These are phyloP conservation scores for Paraphaeosphaeria minitans DNA, from an alignment of 2,329 filamentous ascomycete species.

Conservation along the genomic window DNA sequence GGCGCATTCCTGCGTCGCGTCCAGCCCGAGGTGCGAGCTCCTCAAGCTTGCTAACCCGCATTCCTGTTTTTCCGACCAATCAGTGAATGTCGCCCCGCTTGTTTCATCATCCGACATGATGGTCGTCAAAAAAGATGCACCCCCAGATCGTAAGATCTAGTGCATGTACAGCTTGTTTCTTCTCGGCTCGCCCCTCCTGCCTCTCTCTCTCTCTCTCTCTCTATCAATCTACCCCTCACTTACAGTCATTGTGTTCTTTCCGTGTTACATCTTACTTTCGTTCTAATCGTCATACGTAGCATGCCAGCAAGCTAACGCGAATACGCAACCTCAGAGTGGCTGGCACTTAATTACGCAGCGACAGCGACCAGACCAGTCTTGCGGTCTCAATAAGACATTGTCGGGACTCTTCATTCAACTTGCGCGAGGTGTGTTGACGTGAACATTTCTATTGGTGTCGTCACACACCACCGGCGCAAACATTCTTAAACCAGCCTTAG, in stretches of 20 bases:
- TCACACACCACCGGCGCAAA: neutral
- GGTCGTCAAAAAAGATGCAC: neutral
- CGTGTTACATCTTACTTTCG: neutral
- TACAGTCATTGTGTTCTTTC: neutral
- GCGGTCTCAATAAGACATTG: neutral
- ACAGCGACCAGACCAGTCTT: neutral
- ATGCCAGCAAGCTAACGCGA: neutral
- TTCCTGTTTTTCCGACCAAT: conserved; percentile 6
- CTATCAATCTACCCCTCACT: neutral
- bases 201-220: neutral
- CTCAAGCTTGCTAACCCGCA: neutral
- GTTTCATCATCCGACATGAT: conserved; percentile 8
- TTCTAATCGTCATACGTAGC: neutral
- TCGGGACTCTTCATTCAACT: neutral
- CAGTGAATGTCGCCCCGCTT: conserved; percentile 1
- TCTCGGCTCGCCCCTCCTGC: neutral
- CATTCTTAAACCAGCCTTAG: neutral
- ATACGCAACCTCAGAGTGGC: neutral
- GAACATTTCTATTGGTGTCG: neutral
- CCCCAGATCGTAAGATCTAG: conserved; percentile 1
- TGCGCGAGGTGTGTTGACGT: neutral
- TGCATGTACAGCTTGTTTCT: neutral
- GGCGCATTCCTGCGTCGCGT: neutral
- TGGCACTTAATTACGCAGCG: neutral
- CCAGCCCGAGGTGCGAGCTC: neutral